phyloP scores from a whole-genome alignment of 805 yeast genomes.

The Starmerella potacharoeniae region DNA sequence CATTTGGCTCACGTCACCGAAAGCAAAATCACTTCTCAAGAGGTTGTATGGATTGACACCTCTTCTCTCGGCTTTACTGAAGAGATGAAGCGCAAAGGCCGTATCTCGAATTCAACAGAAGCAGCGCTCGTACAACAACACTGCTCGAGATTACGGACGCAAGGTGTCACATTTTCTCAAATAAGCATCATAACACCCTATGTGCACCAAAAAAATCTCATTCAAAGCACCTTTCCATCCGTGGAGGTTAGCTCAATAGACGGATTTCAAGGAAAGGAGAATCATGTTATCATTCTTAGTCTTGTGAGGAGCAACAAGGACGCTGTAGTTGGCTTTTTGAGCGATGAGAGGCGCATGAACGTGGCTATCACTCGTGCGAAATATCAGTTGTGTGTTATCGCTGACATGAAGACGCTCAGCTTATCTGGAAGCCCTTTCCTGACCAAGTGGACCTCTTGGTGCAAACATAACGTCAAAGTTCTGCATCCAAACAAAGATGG shows the following conservation, averaged over 20 bases:
- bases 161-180: not conserved
- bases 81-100: not conserved
- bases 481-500: not conserved
- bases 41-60: not conserved
- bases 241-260: conserved; percentile 76
- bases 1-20: not conserved
- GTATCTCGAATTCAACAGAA: not conserved
- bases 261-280: conserved; percentile 83
- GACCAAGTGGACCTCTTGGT: not conserved
- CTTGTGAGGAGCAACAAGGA: conserved; percentile 58
- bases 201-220: not conserved
- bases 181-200: not conserved
- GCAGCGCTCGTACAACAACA: not conserved
- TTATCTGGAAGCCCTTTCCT: not conserved
- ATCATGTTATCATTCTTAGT: conserved; percentile 69
- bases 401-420: conserved; percentile 30
- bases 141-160: not conserved
- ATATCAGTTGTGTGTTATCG: conserved; percentile 36
- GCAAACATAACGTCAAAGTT: not conserved
- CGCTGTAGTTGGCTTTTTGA: conserved; percentile 1
- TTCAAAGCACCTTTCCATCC: not conserved
- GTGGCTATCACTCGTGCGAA: conserved; percentile 39
- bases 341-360: conserved; percentile 29
- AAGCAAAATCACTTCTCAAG: not conserved
- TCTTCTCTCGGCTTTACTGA: not conserved